Evolutionary conservation across 371 early-diverging fungal species (phyloP).

Genomic region (Coemansia sp.): DNA sequence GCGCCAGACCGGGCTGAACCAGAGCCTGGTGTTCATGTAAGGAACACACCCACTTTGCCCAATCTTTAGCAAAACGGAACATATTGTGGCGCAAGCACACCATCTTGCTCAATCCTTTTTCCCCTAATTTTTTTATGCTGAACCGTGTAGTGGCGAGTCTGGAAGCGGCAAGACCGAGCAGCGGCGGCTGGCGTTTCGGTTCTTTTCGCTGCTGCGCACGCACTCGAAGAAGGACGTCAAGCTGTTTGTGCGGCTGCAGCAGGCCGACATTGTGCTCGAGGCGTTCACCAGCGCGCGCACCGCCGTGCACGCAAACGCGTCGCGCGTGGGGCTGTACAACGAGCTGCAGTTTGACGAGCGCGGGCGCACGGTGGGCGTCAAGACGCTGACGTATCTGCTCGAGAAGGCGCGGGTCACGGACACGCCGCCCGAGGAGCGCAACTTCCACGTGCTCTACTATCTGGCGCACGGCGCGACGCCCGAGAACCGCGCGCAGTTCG

Average conservation of each 20-base stretch:
- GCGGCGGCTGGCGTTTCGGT: slow-evolving; percentile 60
- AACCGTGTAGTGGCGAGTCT: slow-evolving; percentile 75
- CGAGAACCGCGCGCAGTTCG: slow-evolving; percentile 60
- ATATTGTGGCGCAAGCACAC: no score
- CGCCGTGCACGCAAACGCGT: slow-evolving; percentile 72
- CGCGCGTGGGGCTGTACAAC: slow-evolving; percentile 82
- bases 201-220: slow-evolving; percentile 70
- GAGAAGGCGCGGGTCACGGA: slow-evolving; percentile 78
- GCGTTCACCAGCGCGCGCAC: slow-evolving; percentile 86
- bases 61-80: no score
- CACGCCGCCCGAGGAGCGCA: slow-evolving; percentile 68
- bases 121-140: neutral
- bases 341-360: slow-evolving; percentile 86
- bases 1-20: slow-evolving; percentile 53
- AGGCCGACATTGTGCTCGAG: slow-evolving; percentile 72
- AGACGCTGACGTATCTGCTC: slow-evolving; percentile 82
- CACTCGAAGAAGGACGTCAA: slow-evolving; percentile 78
- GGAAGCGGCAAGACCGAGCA: slow-evolving; percentile 88
- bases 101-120: neutral
- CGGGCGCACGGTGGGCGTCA: slow-evolving; percentile 83
- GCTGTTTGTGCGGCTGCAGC: slow-evolving; percentile 70
- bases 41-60: neutral
- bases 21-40: slow-evolving; percentile 50
- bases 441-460: slow-evolving; percentile 91
- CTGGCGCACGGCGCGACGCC: slow-evolving; percentile 65